phyloP scores from a whole-genome alignment of 306 rosid genomes.

The Neltuma alba region DNA sequence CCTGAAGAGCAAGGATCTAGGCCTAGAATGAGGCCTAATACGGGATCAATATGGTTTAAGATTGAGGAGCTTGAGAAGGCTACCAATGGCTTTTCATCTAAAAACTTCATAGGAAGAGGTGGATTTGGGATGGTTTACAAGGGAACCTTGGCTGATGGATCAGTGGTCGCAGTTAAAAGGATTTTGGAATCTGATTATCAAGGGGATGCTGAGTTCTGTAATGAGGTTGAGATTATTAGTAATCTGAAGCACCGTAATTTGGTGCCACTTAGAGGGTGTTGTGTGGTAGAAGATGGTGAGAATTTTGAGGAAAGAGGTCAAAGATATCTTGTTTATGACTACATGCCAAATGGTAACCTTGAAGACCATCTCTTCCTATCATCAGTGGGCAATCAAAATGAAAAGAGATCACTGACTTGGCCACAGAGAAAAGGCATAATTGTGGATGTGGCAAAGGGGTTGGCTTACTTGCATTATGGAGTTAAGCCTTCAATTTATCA shows the following conservation, averaged over 20 bases:
- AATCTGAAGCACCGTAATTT: conserved; percentile 88
- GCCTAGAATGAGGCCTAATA: conserved; percentile 79
- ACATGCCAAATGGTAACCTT: conserved; percentile 94
- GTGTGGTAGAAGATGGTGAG: conserved; percentile 68
- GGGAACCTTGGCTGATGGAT: conserved; percentile 75
- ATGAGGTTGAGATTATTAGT: conserved; percentile 96
- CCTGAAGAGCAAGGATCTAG: conserved; percentile 70
- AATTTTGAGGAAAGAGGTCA: conserved; percentile 52
- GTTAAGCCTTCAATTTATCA: conserved; percentile 91
- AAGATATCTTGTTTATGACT: conserved; percentile 84
- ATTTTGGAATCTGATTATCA: conserved; percentile 84
- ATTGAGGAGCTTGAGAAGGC: conserved; percentile 90
- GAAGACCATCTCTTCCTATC: conserved; percentile 66
- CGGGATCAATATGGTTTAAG: conserved; percentile 90
- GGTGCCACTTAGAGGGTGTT: conserved; percentile 91
- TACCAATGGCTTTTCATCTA: conserved; percentile 70
- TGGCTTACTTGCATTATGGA: conserved; percentile 93
- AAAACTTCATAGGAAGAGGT: conserved; percentile 86
- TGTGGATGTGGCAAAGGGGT: conserved; percentile 92
- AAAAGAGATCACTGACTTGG: conserved; percentile 71
- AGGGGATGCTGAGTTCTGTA: conserved; percentile 84
- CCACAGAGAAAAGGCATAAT: conserved; percentile 85
- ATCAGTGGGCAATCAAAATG: conserved; percentile 37
- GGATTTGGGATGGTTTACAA: conserved; percentile 89
- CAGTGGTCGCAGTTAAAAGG: conserved; percentile 80